These are phyloP conservation scores for Hanseniaspora lindneri DNA, from an alignment of 805 yeast species.

Conservation along the genomic window DNA sequence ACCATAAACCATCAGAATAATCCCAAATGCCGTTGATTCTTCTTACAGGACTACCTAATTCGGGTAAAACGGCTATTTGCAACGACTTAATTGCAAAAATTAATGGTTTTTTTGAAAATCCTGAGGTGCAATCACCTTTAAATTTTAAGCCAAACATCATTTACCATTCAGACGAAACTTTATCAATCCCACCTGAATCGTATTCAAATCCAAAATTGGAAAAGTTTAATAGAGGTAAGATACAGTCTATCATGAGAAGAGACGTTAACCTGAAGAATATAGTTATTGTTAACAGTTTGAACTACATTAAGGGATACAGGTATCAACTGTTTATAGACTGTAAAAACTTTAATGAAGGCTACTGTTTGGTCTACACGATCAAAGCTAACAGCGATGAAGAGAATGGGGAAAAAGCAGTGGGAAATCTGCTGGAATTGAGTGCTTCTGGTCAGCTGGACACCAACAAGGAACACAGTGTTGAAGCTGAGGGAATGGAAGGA, in stretches of 20 bases:
- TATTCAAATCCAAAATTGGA: constrained; percentile 67
- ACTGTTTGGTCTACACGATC: constrained; percentile 70
- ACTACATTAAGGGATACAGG: constrained; percentile 88
- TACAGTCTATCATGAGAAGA: constrained; percentile 80
- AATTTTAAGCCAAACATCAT: constrained; percentile 50
- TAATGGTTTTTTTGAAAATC: constrained; percentile 34
- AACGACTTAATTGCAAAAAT: constrained; percentile 39
- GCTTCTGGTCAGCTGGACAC: constrained; percentile 16
- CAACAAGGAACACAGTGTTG: constrained; percentile 19
- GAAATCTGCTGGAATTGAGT: constrained; percentile 8
- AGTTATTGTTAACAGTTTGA: constrained; percentile 74
- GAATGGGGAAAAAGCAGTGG: constrained; percentile 38
- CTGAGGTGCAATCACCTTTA: constrained; percentile 32
- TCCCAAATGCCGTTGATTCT: constrained; percentile 76
- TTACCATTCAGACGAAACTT: constrained; percentile 62
- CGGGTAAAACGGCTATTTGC: constrained; percentile 76
- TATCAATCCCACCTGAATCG: constrained; percentile 57
- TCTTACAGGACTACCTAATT: constrained; percentile 72
- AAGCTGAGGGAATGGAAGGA: constrained; percentile 21
- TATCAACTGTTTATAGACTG: constrained; percentile 93
- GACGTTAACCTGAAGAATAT: constrained; percentile 55
- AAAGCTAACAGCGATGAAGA: constrained; percentile 50
- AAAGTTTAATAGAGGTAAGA: constrained; percentile 69
- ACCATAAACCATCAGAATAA: neutral
- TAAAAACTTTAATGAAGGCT: constrained; percentile 67